These are phyloP conservation scores for Penicillium sp. DNA, from an alignment of 2,329 filamentous ascomycete species.

Conservation along the genomic window DNA sequence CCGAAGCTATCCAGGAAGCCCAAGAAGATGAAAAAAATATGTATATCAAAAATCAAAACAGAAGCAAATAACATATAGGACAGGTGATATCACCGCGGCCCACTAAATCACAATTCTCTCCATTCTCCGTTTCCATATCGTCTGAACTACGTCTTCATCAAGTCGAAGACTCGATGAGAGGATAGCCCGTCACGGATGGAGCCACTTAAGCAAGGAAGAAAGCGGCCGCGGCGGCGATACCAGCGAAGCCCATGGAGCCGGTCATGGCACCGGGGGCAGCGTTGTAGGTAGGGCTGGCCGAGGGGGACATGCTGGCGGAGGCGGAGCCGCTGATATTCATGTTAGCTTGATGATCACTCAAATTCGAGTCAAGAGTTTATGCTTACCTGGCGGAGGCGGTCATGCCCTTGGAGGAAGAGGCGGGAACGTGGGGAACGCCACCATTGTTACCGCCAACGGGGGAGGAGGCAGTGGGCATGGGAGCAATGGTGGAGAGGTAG, in stretches of 20 bases:
- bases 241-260: conserved; percentile 29
- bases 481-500: conserved; percentile 22
- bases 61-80: conserved; percentile 22
- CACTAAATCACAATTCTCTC: conserved; percentile 22
- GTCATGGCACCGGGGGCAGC: conserved; percentile 21
- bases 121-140: conserved; percentile 7
- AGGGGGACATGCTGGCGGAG: conserved; percentile 9
- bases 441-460: conserved; percentile 10
- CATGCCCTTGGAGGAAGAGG: conserved; percentile 13
- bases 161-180: conserved; percentile 1
- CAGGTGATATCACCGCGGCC: conserved; percentile 19
- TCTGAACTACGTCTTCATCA: conserved; percentile 5
- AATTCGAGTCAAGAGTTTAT: background rate
- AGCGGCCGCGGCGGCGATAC: conserved; percentile 27
- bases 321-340: conserved; percentile 1
- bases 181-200: conserved; percentile 13
- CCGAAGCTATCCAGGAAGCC: conserved; percentile 27
- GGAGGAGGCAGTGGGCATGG: conserved; percentile 7
- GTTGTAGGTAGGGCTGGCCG: conserved; percentile 24
- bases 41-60: conserved; percentile 23
- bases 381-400: conserved; percentile 12
- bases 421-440: conserved; percentile 14
- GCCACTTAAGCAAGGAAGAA: conserved; percentile 32
- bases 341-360: background rate
- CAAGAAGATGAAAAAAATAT: conserved; percentile 20